A percentile compares a stretch with the other conserved stretches of the same genome.
These are phyloP conservation scores for Pyricularia sp. DNA, from an alignment of 2,329 filamentous ascomycete genomes.

Conservation along the genomic window DNA sequence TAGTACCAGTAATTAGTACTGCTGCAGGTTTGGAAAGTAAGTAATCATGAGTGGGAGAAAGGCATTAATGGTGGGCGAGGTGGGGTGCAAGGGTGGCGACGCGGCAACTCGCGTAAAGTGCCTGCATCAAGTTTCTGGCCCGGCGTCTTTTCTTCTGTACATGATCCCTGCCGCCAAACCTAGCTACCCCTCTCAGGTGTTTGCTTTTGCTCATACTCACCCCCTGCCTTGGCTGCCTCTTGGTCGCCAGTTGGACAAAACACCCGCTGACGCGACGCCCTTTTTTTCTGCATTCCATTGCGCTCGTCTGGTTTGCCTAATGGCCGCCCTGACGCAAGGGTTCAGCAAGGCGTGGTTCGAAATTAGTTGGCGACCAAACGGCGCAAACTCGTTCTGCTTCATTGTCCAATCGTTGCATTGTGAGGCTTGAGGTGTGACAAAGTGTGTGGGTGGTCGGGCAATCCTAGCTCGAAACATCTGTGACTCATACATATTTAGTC, in stretches of 20 bases:
- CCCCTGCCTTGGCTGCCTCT: not conserved
- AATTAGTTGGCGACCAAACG: not conserved
- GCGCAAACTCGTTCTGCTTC: not conserved
- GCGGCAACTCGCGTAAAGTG: conserved; percentile 6
- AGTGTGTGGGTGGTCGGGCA: not conserved
- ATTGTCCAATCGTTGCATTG: not conserved
- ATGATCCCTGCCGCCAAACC: not conserved
- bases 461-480: not conserved
- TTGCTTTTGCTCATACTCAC: not conserved
- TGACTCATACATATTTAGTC: not conserved
- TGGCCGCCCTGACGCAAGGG: not conserved
- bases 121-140: not conserved
- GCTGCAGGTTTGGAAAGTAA: not conserved
- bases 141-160: not conserved
- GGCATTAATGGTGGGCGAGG: not conserved
- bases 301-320: not conserved
- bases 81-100: not conserved
- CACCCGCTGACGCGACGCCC: not conserved
- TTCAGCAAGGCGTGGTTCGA: not conserved
- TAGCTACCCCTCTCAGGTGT: not conserved
- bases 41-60: not conserved
- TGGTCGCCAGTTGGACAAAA: not conserved
- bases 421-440: not conserved
- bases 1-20: not conserved
- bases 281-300: not conserved